Conservation (phyloP, 1,284 basidiomycete species). For the Somion occarium region DNA sequence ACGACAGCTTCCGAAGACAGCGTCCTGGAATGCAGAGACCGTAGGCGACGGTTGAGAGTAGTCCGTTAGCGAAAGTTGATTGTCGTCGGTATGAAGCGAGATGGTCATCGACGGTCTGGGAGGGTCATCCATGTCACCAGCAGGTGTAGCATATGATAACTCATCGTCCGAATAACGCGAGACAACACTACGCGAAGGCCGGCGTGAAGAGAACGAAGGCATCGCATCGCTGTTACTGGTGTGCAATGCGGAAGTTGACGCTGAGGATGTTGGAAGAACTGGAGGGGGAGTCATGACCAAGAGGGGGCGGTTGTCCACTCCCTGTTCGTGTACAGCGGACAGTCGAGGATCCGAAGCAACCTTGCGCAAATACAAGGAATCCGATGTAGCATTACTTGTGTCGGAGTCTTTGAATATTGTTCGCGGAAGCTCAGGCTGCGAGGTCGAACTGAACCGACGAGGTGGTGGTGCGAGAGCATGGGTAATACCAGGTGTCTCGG, state of each 20-base stretch:
- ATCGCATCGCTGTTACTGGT: constrained; percentile 6
- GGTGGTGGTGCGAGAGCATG: constrained; percentile 67
- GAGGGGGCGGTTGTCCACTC: constrained; percentile 1
- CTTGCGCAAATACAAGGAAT: background rate
- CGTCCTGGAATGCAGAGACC: constrained; percentile 66
- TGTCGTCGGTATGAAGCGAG: constrained; percentile 30
- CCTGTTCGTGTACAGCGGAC: no score
- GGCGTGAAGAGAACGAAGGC: constrained; percentile 20
- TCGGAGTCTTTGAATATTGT: background rate
- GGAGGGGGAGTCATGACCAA: constrained; percentile 20
- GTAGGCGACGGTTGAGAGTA: constrained; percentile 61
- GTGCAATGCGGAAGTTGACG: constrained; percentile 15
- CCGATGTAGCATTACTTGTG: background rate
- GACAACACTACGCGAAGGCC: constrained; percentile 14
- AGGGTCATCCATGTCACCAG: constrained; percentile 30
- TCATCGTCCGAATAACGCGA: constrained; percentile 27
- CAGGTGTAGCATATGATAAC: constrained; percentile 25
- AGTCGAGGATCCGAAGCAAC: background rate
- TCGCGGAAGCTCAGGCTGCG: constrained; percentile 30
- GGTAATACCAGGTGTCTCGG: constrained; percentile 50
- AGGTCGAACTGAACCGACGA: constrained; percentile 32
- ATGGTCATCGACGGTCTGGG: constrained; percentile 26
- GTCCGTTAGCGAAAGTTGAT: constrained; percentile 47
- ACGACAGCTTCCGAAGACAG: constrained; percentile 33
- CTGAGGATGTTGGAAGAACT: constrained; percentile 13